These are phyloP conservation scores for Saccharomycodes ludwigii DNA, from an alignment of 805 yeast genomes.

Conservation along the genomic window DNA sequence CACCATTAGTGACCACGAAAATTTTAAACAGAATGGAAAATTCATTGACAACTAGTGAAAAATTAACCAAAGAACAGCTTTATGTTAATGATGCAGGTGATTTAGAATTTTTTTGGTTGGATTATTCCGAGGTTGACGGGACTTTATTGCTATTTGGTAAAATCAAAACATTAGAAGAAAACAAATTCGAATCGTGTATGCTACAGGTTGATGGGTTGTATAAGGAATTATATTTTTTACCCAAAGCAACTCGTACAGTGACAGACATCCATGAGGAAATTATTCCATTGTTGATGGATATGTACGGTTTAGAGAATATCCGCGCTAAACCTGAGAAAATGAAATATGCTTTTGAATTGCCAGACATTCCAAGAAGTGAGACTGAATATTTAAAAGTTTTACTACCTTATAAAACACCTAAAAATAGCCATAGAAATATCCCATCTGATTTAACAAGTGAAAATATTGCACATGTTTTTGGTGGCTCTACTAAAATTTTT, in stretches of 20 bases:
- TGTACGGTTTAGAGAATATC: conserved; percentile 47
- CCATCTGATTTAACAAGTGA: conserved; percentile 63
- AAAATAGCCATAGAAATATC: conserved; percentile 31
- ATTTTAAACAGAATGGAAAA: conserved; percentile 4
- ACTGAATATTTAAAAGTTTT: conserved; percentile 69
- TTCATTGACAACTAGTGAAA: conserved; percentile 9
- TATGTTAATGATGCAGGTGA: conserved; percentile 30
- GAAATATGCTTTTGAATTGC: conserved; percentile 83
- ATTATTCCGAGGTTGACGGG: conserved; percentile 67
- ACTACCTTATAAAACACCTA: conserved; percentile 61
- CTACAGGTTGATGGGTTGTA: conserved; percentile 59
- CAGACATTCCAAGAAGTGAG: conserved; percentile 58
- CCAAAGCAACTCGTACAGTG: conserved; percentile 44
- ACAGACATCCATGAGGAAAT: conserved; percentile 72
- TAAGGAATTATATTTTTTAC: conserved; percentile 69
- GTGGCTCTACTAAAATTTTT: conserved; percentile 58
- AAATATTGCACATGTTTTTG: conserved; percentile 70
- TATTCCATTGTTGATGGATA: conserved; percentile 47
- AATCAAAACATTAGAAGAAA: conserved; percentile 33
- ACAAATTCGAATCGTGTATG: conserved; percentile 46
- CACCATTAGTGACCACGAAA: conserved; percentile 5
- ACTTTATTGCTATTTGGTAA: conserved; percentile 73
- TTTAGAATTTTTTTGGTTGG: conserved; percentile 81
- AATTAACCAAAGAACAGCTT: conserved; percentile 17
- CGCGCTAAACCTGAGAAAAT: conserved; percentile 59